phyloP scores from a whole-genome alignment of 148 eudicot species.

The Silene latifolia region DNA sequence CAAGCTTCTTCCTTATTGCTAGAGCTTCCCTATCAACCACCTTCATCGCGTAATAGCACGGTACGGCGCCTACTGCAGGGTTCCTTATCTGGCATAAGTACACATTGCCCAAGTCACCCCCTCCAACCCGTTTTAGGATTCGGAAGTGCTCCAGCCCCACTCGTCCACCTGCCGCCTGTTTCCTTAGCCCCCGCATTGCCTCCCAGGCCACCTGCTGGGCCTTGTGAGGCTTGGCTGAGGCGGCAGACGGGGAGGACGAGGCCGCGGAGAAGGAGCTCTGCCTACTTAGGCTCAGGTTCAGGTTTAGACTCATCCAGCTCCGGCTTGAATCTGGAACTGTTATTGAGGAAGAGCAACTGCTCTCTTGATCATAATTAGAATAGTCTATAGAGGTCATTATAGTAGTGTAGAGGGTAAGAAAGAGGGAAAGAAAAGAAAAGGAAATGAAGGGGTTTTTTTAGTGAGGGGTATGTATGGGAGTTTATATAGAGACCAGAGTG shows the following conservation, averaged over 20 bases:
- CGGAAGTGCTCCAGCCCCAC: conserved; percentile 66
- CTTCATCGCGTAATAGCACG: conserved; percentile 68
- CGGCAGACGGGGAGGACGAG: conserved; percentile 12
- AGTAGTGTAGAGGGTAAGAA: neutral
- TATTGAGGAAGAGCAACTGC: conserved; percentile 60
- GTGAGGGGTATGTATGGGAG: neutral
- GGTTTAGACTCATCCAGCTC: conserved; percentile 63
- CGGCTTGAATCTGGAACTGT: conserved; percentile 69
- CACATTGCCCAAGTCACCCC: conserved; percentile 73
- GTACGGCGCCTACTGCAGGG: conserved; percentile 42
- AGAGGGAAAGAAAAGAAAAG: neutral
- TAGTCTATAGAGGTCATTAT: conserved; percentile 35
- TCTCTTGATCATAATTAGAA: conserved; percentile 49
- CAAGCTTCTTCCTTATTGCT: conserved; percentile 55
- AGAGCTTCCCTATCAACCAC: conserved; percentile 76
- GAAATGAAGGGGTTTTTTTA: neutral
- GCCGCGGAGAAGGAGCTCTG: conserved; percentile 41
- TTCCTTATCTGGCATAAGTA: conserved; percentile 70
- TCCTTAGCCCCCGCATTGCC: conserved; percentile 50
- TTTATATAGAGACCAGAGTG: neutral
- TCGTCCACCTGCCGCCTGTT: conserved; percentile 37
- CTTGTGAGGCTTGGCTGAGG: conserved; percentile 65
- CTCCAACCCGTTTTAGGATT: conserved; percentile 63
- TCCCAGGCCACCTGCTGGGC: conserved; percentile 77
- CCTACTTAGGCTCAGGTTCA: conserved; percentile 45